Evolutionary conservation across 2,329 filamentous ascomycete species (phyloP).

Genomic region (Clonostachys sp.): DNA sequence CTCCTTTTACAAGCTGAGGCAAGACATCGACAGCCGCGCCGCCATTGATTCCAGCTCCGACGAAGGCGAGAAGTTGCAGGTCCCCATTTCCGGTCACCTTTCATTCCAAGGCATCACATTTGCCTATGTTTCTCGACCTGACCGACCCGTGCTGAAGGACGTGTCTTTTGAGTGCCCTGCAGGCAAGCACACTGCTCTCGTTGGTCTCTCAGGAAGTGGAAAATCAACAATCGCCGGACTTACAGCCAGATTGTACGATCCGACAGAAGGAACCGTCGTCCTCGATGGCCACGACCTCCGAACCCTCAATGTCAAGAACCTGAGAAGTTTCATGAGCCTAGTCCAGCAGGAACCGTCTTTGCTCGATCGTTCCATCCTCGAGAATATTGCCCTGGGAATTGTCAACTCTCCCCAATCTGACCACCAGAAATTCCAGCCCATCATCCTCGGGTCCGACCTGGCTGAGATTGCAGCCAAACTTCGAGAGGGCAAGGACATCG

Average conservation of each 20-base stretch:
- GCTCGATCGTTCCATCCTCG: conserved; percentile 39
- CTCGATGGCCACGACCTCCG: conserved; percentile 43
- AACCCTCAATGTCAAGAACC: conserved; percentile 37
- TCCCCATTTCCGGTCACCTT: conserved; percentile 28
- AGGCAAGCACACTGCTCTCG: conserved; percentile 48
- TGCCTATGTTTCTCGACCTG: conserved; percentile 35
- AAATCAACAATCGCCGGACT: conserved; percentile 54
- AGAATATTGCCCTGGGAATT: conserved; percentile 46
- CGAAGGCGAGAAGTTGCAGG: conserved; percentile 33
- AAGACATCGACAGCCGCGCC: conserved; percentile 49
- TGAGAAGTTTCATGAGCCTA: conserved; percentile 34
- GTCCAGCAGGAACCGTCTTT: conserved; percentile 41
- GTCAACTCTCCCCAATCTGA: conserved; percentile 34
- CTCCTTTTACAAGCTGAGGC: conserved; percentile 51
- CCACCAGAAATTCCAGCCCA: conserved; percentile 31
- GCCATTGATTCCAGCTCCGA: conserved; percentile 35
- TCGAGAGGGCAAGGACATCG: conserved; percentile 42
- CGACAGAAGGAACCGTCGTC: conserved; percentile 38
- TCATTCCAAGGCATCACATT: conserved; percentile 37
- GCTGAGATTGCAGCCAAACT: conserved; percentile 45
- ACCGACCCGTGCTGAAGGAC: conserved; percentile 32
- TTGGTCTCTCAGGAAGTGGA: conserved; percentile 53
- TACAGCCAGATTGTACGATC: conserved; percentile 53
- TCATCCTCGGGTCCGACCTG: conserved; percentile 44
- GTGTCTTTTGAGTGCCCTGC: conserved; percentile 42